phyloP scores from a whole-genome alignment of 1,284 basidiomycete species.

The Apiotrichum gamsii region DNA sequence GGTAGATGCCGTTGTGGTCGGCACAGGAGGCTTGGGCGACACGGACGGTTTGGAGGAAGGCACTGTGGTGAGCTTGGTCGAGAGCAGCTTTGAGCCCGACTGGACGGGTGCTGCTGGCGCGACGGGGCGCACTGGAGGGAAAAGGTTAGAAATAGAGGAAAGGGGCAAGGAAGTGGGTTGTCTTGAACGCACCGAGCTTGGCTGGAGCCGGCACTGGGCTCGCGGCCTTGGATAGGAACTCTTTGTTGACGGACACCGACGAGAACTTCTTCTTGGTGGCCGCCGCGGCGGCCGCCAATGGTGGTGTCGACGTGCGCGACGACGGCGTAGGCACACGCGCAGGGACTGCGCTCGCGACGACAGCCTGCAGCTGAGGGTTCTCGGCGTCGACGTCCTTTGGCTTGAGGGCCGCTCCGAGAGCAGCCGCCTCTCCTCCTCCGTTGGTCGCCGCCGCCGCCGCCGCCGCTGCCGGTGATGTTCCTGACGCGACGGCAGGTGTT shows the following conservation, averaged over 20 bases:
- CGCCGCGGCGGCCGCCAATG: constrained; percentile 23
- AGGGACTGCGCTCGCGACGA: constrained; percentile 7
- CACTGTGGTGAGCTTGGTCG: constrained; percentile 70
- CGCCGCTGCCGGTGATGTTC: not conserved
- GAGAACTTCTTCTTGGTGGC: constrained; percentile 76
- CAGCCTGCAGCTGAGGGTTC: not conserved
- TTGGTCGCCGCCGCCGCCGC: no score
- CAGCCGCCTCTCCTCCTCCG: not conserved
- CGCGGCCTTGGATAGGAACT: constrained; percentile 77
- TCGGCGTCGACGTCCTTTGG: not conserved
- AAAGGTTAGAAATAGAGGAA: no score
- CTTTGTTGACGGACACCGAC: constrained; percentile 84
- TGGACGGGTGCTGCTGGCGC: constrained; percentile 42
- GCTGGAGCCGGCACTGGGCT: constrained; percentile 29
- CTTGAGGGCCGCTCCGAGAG: not conserved
- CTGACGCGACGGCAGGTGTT: no score
- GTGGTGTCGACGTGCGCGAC: constrained; percentile 40
- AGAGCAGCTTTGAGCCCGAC: constrained; percentile 64
- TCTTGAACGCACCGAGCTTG: constrained; percentile 13
- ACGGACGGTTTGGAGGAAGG: constrained; percentile 28
- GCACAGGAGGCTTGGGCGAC: constrained; percentile 29
- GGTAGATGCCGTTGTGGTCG: constrained; percentile 18
- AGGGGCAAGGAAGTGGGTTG: no score
- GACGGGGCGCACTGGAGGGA: constrained; percentile 50
- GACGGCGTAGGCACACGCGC: constrained; percentile 32